Conservation (phyloP, 805 yeast genomes). For the Candida glaebosa region DNA sequence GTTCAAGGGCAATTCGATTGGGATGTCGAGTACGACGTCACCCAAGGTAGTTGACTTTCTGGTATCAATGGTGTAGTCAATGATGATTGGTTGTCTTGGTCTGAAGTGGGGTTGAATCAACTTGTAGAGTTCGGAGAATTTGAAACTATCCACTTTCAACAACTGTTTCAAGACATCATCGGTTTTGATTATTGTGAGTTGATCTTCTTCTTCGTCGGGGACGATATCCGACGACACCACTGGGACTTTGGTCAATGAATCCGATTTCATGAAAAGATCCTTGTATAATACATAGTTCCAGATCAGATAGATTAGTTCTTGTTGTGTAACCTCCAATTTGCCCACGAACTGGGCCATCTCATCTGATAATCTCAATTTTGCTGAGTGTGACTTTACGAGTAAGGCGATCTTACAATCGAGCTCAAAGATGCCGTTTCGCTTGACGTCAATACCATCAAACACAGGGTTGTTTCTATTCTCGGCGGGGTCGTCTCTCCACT, state of each 20-base stretch:
- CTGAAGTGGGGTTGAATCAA: constrained; percentile 63
- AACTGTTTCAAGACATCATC: constrained; percentile 47
- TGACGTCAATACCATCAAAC: constrained; percentile 88
- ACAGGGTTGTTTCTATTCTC: constrained; percentile 10
- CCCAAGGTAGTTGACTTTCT: constrained; percentile 77
- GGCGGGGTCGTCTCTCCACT: constrained; percentile 78
- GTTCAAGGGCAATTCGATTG: constrained; percentile 39
- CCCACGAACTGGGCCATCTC: constrained; percentile 71
- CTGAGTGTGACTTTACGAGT: constrained; percentile 69
- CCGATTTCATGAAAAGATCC: constrained; percentile 42
- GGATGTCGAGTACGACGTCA: constrained; percentile 72
- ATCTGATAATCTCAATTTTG: constrained; percentile 59
- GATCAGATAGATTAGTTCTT: constrained; percentile 72
- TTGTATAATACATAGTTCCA: constrained; percentile 80
- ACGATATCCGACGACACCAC: constrained; percentile 28
- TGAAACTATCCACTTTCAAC: constrained; percentile 50
- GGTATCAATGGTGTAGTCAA: constrained; percentile 75
- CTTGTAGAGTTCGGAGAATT: constrained; percentile 71
- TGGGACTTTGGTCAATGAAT: constrained; percentile 30
- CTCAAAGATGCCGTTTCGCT: constrained; percentile 62
- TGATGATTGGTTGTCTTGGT: constrained; percentile 76
- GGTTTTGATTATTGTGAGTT: constrained; percentile 31
- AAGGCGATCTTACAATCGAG: constrained; percentile 69
- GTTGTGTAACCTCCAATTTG: constrained; percentile 73
- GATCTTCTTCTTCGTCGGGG: constrained; percentile 26